Evolutionary conservation across 2,329 filamentous ascomycete genomes (phyloP), one percentile per base, ranked within the genome.

Genomic region (Grosmannia huntii): DNA sequence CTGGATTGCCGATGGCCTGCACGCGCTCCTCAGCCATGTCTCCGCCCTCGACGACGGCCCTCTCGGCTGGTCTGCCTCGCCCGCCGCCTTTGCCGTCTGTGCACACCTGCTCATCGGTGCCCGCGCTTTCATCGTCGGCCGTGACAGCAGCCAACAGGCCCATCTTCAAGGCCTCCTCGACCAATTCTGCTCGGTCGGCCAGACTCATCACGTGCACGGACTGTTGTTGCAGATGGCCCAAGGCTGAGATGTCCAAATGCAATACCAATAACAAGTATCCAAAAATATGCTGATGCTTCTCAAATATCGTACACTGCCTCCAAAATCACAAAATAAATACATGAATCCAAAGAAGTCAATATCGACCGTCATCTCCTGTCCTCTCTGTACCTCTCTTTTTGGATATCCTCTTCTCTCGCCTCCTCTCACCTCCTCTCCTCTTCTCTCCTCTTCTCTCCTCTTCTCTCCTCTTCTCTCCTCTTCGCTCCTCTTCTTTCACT

Each of bases 21-120:
- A 66, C 28, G 64, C 70, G 0, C 67, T 87, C 14, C 68, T 63
- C 7, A 55, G 56, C 12, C 65, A 72, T 27, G 61, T 65, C 5
- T 60, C 70, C 9, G 63, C 66, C 3, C 61, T 61, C 23, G 66
- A 68, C 1, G 87, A 90, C 65, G 85, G 86, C 0, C 77, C 86
- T 10, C 71, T 95, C 38, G 88, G 89, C 7, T 90, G 86, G 84
- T 80, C 81, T 1, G 84, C 85, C 1, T 83, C 84, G 58, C 77
- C 83, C 0, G 80, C 84, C 33, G 80, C 85, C 1, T 92, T 90
- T 68, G 76, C 78, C 2, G 71, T 87, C 49, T 81, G 79, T 53
- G 72, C 74, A 5, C 71, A 75, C 16, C 65, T 81, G n/a, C 52
- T 79, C n/a, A 64, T 72, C 3, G 66, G 69, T 28, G 73, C 71